Percentiles rank a stretch among this genome's conserved stretches.
Conservation (phyloP, 345 rosid species). For the Atalantia buxifolia region DNA sequence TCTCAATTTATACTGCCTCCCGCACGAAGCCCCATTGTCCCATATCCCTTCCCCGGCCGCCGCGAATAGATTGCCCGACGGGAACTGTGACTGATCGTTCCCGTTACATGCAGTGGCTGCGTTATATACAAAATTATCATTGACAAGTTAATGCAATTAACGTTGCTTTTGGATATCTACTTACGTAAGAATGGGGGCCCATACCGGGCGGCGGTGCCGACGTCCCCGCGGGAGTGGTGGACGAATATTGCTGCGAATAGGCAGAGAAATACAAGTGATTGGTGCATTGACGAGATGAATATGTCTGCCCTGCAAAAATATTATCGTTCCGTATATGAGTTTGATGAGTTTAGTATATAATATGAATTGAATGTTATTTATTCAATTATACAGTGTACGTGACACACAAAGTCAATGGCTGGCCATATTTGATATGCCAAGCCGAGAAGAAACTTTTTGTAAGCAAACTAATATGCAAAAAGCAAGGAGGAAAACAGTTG, state of each 20-base stretch:
- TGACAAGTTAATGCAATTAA: too few relatives aligned
- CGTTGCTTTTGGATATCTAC: not conserved
- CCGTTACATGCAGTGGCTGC: slow-evolving; percentile 64
- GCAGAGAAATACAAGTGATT: not conserved
- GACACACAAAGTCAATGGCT: not conserved
- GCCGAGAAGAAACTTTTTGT: too few relatives aligned
- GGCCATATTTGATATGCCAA: too few relatives aligned
- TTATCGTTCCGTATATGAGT: not conserved
- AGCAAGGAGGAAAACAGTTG: too few relatives aligned
- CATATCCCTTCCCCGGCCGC: slow-evolving; percentile 62
- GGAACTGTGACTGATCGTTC: slow-evolving; percentile 33
- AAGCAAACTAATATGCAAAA: too few relatives aligned
- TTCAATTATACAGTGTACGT: too few relatives aligned
- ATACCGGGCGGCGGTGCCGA: slow-evolving; percentile 45
- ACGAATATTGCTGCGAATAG: not conserved
- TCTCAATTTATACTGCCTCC: slow-evolving; percentile 47
- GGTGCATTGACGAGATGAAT: not conserved
- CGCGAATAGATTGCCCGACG: slow-evolving; percentile 46
- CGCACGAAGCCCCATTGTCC: slow-evolving; percentile 68
- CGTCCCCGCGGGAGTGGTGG: slow-evolving; percentile 22
- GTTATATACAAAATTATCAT: too few relatives aligned
- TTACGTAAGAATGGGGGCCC: slow-evolving; percentile 47
- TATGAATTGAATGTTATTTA: too few relatives aligned
- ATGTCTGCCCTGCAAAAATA: not conserved
- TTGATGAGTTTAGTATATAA: too few relatives aligned